phyloP scores from a whole-genome alignment of 306 rosid species.

The Abrus precatorius region DNA sequence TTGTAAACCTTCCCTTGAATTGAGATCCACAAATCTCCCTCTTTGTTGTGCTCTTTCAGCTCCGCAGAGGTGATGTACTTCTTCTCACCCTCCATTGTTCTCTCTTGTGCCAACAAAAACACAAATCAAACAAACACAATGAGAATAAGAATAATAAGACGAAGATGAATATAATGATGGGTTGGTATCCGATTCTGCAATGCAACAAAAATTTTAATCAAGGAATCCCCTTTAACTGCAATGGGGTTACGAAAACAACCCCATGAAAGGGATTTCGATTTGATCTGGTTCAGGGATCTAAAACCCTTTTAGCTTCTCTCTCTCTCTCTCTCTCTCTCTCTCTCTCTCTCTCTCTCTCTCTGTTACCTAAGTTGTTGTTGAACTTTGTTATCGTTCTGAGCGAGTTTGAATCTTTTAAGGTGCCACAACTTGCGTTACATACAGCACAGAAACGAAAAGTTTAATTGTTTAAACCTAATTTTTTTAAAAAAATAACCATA shows the following conservation, averaged over 20 bases:
- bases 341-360: not conserved
- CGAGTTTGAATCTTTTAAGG: conserved; percentile 2
- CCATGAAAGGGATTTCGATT: not conserved
- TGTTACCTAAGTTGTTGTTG: not conserved
- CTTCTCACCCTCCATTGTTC: conserved; percentile 48
- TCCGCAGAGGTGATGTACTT: conserved; percentile 61
- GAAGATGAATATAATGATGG: not conserved
- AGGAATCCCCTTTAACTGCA: not conserved
- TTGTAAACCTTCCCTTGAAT: conserved; percentile 69
- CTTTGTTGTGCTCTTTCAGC: conserved; percentile 56
- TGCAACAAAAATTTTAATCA: conserved; percentile 15
- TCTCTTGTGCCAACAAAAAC: not conserved
- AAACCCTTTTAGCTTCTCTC: not conserved
- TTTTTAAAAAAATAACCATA: no score
- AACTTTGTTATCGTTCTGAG: not conserved
- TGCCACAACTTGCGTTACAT: not conserved
- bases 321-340: not conserved
- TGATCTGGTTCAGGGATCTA: conserved; percentile 33
- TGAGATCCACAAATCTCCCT: conserved; percentile 75
- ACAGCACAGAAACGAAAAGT: not conserved
- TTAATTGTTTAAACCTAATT: not conserved
- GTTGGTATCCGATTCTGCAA: conserved; percentile 34
- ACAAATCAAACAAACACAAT: not conserved
- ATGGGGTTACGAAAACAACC: conserved; percentile 15
- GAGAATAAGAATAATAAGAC: not conserved